Conservation (phyloP, 306 rosid genomes). For the Begonia masoniana region DNA sequence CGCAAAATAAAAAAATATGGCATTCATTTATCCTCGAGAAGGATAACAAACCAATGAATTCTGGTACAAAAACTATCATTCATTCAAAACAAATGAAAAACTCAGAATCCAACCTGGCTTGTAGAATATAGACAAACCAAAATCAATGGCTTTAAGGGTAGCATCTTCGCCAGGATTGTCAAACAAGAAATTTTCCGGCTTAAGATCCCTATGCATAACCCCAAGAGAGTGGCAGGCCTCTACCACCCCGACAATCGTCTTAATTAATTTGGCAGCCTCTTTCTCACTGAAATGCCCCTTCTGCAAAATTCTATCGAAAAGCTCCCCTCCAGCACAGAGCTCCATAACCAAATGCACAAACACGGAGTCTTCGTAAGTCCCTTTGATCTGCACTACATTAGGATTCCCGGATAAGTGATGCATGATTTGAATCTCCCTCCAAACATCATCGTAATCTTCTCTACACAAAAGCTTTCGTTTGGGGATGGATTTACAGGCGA, state of each 20-base stretch:
- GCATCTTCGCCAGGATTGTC: conserved; percentile 65
- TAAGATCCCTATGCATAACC: conserved; percentile 93
- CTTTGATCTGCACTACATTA: conserved; percentile 58
- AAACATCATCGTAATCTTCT: conserved; percentile 76
- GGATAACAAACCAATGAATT: conserved; percentile 2
- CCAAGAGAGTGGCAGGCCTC: conserved; percentile 85
- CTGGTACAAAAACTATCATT: not conserved
- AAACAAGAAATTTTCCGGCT: conserved; percentile 90
- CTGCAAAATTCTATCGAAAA: conserved; percentile 68
- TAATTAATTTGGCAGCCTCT: conserved; percentile 68
- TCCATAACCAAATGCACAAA: conserved; percentile 87
- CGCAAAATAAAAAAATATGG: not conserved
- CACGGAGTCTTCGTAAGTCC: conserved; percentile 72
- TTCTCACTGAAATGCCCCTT: conserved; percentile 85
- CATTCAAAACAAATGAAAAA: not conserved
- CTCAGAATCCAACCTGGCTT: conserved; percentile 50
- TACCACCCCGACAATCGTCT: conserved; percentile 73
- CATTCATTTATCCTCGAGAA: not conserved
- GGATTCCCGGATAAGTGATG: conserved; percentile 72
- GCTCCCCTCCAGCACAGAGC: conserved; percentile 80
- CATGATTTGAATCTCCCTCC: conserved; percentile 97
- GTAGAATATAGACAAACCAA: conserved; percentile 71
- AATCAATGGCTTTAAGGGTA: conserved; percentile 69
- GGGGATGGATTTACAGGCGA: conserved; percentile 87
- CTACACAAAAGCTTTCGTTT: conserved; percentile 61